Base-by-base conservation (phyloP, 768 basidiomycete species). In the Boletus edulis region DNA sequence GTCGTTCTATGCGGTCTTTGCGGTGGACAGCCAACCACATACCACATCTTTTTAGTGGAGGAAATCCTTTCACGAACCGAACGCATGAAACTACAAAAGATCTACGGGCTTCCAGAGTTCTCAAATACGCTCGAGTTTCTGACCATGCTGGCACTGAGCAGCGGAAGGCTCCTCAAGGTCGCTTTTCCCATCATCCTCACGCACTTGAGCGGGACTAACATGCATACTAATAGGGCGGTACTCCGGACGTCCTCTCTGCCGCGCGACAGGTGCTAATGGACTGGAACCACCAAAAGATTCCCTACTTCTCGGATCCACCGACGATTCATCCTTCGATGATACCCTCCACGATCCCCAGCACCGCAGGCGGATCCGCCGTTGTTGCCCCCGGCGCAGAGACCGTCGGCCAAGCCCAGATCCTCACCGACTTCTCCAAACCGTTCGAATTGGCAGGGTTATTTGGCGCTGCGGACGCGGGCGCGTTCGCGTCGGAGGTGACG, bases 201-300 rank as follows among this genome's bases (percentile, higher is more conserved):
- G 5, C 37, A 3, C 22, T 44, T 1, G 34, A 43, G 42, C 15
- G 24, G 22, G 12, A 18, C n/a, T 58, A 46, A 54, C 32, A 20
- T 38, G 9, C 4, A 5, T 7, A 5, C 3, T 34, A 0, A 31
- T 59, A 91, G 89, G 94, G 94, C 31, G 96, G 96, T 46, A 88
- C 93, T 0, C 95, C 96, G 2, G 94, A 98, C 69, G 70, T 95
- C 32, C 82, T 87, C 41, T 78, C 88, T 7, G 82, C 93, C 0
- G 93, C 95, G 0, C 85, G 91, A 32, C 84, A 87, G 14, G 80
- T 98, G 22, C 71, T 98, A 1, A 82, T 77, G 46, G 94, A 99
- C 67, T 99, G 96, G 95, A 98, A 98, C 64, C 84, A 91, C 54
- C 94, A 97, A 69, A 96, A 93, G 66, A 96, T 98, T 12, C 89